Percentiles rank a stretch among this genome's conserved stretches.
These are phyloP conservation scores for Talaromyces islandicus DNA, from an alignment of 2,329 filamentous ascomycete genomes.

Conservation along the genomic window DNA sequence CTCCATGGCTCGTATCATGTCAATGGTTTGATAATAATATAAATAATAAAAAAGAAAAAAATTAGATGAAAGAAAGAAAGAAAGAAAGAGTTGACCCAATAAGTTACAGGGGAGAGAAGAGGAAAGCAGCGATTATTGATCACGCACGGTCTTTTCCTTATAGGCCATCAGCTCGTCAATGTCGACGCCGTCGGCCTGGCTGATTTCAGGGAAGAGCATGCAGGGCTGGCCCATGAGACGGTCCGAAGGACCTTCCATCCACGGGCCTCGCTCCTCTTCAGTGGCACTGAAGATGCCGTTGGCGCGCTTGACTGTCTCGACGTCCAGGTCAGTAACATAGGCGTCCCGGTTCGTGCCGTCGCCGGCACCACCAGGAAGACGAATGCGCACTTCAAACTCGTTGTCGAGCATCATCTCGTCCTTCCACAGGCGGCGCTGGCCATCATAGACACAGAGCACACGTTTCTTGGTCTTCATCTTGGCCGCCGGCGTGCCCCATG, in stretches of 20 bases:
- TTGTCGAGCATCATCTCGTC: constrained; percentile 98
- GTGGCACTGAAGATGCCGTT: constrained; percentile 75
- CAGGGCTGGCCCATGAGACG: constrained; percentile 31
- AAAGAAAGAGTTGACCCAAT: not conserved
- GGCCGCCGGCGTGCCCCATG: constrained; percentile 85
- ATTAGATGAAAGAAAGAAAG: not conserved
- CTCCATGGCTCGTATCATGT: not conserved
- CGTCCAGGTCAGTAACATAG: constrained; percentile 89
- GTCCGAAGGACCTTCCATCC: constrained; percentile 45
- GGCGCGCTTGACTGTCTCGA: constrained; percentile 83
- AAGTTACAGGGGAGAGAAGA: not conserved
- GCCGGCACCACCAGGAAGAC: constrained; percentile 64
- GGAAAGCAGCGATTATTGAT: not conserved
- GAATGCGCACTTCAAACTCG: constrained; percentile 86
- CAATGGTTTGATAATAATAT: not conserved
- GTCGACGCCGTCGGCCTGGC: constrained; percentile 29
- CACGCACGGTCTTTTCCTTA: constrained; percentile 1
- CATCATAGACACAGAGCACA: constrained; percentile 88
- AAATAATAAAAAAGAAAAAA: not conserved
- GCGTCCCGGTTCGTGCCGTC: constrained; percentile 78
- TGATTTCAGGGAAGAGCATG: constrained; percentile 24
- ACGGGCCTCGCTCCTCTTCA: constrained; percentile 80
- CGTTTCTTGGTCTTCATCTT: constrained; percentile 99
- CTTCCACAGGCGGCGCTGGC: constrained; percentile 80
- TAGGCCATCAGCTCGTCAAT: constrained; percentile 11